A percentile compares a stretch with the other conserved stretches of the same genome.
Evolutionary conservation across 139 green algal species (phyloP).

Genomic region (Tetraselmis striata): DNA sequence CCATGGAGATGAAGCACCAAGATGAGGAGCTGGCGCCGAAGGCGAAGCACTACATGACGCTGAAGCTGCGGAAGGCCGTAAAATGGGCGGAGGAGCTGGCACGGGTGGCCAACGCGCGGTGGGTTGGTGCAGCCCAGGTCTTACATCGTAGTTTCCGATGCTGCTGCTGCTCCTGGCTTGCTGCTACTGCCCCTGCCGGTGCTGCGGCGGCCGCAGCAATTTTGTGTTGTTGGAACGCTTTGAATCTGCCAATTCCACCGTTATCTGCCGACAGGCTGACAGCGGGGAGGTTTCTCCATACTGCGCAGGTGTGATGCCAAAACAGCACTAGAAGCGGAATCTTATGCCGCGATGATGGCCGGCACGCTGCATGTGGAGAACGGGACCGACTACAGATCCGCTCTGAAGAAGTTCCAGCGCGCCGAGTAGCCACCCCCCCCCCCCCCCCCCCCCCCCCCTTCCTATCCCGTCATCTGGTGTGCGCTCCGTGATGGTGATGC

Average conservation of each 20-base stretch:
- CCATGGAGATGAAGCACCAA: slow-evolving; percentile 85
- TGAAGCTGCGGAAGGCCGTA: slow-evolving; percentile 50
- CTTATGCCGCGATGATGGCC: slow-evolving; percentile 67
- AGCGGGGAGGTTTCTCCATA: no score
- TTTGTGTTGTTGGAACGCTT: no score
- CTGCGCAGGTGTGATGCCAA: slow-evolving; percentile 43
- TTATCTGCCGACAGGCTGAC: no score
- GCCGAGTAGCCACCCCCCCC: slow-evolving; percentile 45
- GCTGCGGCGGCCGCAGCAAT: no score
- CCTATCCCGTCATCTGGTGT: no score
- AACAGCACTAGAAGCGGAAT: slow-evolving; percentile 77
- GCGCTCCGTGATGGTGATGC: no score
- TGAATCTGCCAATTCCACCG: no score
- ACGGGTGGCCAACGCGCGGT: slow-evolving; percentile 26
- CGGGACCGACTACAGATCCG: slow-evolving; percentile 64
- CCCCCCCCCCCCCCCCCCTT: no score
- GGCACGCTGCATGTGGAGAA: slow-evolving; percentile 72
- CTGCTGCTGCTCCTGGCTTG: no score
- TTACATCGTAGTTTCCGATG: no score
- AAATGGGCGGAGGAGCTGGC: slow-evolving; percentile 50
- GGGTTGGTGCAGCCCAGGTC: no score
- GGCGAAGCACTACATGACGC: slow-evolving; percentile 9
- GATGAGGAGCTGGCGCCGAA: slow-evolving; percentile 28
- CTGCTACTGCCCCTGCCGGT: no score
- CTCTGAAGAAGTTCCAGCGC: slow-evolving; percentile 57